Conservation (phyloP, 192 early-diverging fungal genomes). For the Thoreauomyces humboldtii region DNA sequence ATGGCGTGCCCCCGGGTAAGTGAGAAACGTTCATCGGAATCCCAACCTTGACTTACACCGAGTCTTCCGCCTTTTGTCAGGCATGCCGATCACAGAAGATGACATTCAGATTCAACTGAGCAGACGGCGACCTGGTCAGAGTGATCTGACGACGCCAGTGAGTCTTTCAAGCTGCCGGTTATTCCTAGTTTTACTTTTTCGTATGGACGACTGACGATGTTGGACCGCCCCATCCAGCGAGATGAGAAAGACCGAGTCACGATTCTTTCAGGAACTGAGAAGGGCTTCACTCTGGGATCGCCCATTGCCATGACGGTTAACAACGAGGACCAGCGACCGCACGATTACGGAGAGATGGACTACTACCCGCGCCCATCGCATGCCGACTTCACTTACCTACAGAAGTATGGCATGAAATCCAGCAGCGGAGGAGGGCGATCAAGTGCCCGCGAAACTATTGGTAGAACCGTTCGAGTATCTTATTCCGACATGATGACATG, state of each 20-base stretch:
- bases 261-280: conserved; percentile 91
- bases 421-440: conserved; percentile 91
- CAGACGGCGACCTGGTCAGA: conserved; percentile 93
- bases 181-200: background rate
- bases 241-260: conserved; percentile 93
- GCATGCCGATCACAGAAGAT: conserved; percentile 81
- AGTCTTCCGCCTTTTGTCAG: too few species aligned
- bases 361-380: conserved; percentile 93
- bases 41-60: too few species aligned
- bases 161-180: conserved; percentile 2
- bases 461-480: too few species aligned
- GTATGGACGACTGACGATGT: background rate
- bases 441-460: conserved; percentile 93
- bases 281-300: conserved; percentile 89
- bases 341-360: conserved; percentile 95
- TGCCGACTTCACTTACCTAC: conserved; percentile 96
- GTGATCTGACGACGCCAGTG: conserved; percentile 92
- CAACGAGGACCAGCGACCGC: conserved; percentile 94
- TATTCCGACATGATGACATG: background rate
- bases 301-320: conserved; percentile 89
- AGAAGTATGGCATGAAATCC: conserved; percentile 96
- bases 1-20: conserved; percentile 93
- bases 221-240: conserved; percentile 51
- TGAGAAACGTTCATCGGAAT: too few species aligned
- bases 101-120: conserved; percentile 93